Evolutionary conservation across 148 eudicot genomes (phyloP).

Genomic region (Cornus suecica): DNA sequence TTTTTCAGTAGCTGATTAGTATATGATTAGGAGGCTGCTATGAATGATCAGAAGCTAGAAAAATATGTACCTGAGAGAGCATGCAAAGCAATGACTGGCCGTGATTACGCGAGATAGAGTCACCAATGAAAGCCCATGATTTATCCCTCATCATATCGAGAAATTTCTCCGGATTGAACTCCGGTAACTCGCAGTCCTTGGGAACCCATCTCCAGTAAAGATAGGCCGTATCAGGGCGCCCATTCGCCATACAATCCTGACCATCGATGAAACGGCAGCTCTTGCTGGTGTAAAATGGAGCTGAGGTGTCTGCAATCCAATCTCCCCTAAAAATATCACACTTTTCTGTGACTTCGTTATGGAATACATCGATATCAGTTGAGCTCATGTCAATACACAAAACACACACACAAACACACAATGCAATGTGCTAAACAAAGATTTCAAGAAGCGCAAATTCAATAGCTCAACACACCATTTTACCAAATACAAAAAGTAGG

Average conservation of each 20-base stretch:
- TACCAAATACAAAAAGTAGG: background rate
- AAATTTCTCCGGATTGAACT: constrained; percentile 51
- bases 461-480: background rate
- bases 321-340: constrained; percentile 74
- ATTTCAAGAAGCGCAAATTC: background rate
- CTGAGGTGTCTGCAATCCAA: constrained; percentile 56
- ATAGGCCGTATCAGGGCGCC: constrained; percentile 71
- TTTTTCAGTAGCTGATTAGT: too few species aligned
- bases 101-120: constrained; percentile 84
- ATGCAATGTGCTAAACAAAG: too few species aligned
- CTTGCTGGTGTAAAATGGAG: constrained; percentile 56
- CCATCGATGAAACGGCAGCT: constrained; percentile 55
- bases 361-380: background rate
- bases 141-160: constrained; percentile 61
- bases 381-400: too few species aligned
- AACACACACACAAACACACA: too few species aligned
- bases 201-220: constrained; percentile 84
- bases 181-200: constrained; percentile 50
- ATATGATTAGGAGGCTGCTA: too few species aligned
- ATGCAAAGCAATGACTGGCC: constrained; percentile 78
- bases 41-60: background rate
- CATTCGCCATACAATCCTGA: constrained; percentile 84
- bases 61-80: constrained; percentile 75
- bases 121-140: constrained; percentile 78
- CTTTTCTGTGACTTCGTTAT: constrained; percentile 26